Evolutionary conservation across 345 rosid species (phyloP), one percentile per base, ranked within the genome.

Genomic region (Kernera saxatilis): DNA sequence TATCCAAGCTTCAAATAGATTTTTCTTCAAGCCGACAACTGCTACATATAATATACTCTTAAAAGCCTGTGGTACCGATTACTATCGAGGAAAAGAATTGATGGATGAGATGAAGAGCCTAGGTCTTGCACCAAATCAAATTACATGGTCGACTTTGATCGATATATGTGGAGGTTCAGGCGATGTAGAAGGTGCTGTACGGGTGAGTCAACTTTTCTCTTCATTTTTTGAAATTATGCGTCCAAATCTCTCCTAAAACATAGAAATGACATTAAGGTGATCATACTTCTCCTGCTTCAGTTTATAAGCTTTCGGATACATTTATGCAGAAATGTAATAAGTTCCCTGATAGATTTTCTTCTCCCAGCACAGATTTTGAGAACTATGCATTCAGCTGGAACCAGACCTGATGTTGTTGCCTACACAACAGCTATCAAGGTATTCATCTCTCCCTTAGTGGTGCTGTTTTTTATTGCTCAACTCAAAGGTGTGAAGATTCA

Each of bases 351-450:
- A 64, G 64, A 27, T 17, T 23, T 51, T 76, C 56, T 71, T 70
- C 29, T 22, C 72, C 72, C 81, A 72, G 72, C 75, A 83, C 98
- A 93, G 98, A 89, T 85, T 75, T 76, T 93, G 87, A 87, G 83
- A 82, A 80, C 63, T 52, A 93, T 93, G 98, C 84, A 72, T 67
- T 51, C 49, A 44, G 85, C 77, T 72, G 90, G 88, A 75, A 75
- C 84, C 69, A 82, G 82, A 75, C 98, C 97, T 51, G 98, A 93
- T 82, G 96, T 87, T 55, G 73, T 93, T 80, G 85, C 97, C 11
- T 91, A 91, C 84, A 91, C 97, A 66, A 87, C 94, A 58, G 92
- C 92, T 25, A 91, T 91, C 76, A 93, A 91, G 94, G 98, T 93
- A 41, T 27, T 19, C 14, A 12, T 56, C 58, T 59, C 78, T 71